Base-by-base conservation (phyloP, 306 rosid species). In the Hippophae rhamnoides region DNA sequence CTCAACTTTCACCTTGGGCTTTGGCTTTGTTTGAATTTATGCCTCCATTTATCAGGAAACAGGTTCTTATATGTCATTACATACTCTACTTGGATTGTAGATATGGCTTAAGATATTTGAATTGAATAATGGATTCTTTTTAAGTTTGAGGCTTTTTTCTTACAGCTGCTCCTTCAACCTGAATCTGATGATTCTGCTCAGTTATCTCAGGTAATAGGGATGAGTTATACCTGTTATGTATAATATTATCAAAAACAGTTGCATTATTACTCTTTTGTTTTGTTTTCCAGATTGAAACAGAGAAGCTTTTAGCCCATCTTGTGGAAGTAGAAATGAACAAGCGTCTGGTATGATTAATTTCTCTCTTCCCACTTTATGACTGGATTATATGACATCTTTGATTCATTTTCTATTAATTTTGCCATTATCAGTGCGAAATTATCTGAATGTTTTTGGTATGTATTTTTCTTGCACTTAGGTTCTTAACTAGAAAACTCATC, bases 171-270 rank as follows among this genome's bases (percentile, higher is more conserved):
- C 26, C 95, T 93, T 61, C 70, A 86, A 58, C 99, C 99, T 1
- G 99, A 93, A 76, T 93, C 99, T 12, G 99, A 88, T 82, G 95
- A 93, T 68, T 93, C 99, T 51, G 99, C 99, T 31, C 99, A 93
- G 68, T 70, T 93, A 65, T 93, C 99, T 55, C 99, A 93, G 99
- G 99, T 93, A 84, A 70, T 52, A 43, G 42, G 57, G 58, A 50
- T 13, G 6, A 11, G 61, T 60, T 49, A 3, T 72, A 27, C 11
- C 56, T 55, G 1, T 64, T 40, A 53, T 52, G 10, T 76, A 54
- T 25, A 38, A 62, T 10, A 10, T 14, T 53, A 43, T 41, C 45
- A 41, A 57, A 43, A 58, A 63, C 58, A 47, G 59, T 54, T 54
- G 67, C 66, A 49, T 78, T 31, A 49, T 78, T 31, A 50, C 40